Base-by-base conservation (phyloP, 768 basidiomycete genomes). In the Tulasnella sp. region DNA sequence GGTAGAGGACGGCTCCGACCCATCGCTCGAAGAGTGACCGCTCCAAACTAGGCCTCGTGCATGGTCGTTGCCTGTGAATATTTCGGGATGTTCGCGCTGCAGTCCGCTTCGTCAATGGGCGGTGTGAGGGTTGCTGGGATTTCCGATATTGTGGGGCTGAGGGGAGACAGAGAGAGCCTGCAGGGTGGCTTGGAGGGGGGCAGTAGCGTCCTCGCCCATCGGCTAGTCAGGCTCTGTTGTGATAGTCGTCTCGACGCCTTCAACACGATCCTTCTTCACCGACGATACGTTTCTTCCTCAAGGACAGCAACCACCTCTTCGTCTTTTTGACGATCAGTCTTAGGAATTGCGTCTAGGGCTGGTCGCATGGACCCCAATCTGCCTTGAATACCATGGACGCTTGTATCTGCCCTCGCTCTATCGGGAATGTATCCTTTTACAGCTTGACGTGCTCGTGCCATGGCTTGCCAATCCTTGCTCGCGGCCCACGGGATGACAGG, bases 1-100 rank as follows among this genome's bases (percentile, higher is more conserved):
- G 92, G 76, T 23, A 83, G 77, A 2, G 87, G 88, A 3, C 84
- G 81, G 62, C 88, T 88, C 92, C 92, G 96, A 2, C 94, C 94
- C 96, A 98, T 98, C 0, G 95, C 95, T 45, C 93, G 80, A 3
- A 96, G 76, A 65, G 98, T 79, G 7, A 96, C 96, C 4, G 87
- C 84, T 4, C 96, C 95, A 65, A 98, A 99, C 58, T 89, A 96
- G 96, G 0, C 96, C 82, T 19, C 91, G 85, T 32, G 81, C 81
- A 68, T 98, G 98, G 70, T 94, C 95, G 0, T 88, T 84, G 15
- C 88, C 71, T 0, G 87, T 82, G 1, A 93, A 83, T 54, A 71
- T 70, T 5, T 87, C 86, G 0, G 90, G 90, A 4, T 94, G 79
- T 15, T 97, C 95, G 70, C 90, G 83, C 59, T 80, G 80, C 67